phyloP scores from a whole-genome alignment of 2,329 filamentous ascomycete species.

The Sphaerulina populicola region DNA sequence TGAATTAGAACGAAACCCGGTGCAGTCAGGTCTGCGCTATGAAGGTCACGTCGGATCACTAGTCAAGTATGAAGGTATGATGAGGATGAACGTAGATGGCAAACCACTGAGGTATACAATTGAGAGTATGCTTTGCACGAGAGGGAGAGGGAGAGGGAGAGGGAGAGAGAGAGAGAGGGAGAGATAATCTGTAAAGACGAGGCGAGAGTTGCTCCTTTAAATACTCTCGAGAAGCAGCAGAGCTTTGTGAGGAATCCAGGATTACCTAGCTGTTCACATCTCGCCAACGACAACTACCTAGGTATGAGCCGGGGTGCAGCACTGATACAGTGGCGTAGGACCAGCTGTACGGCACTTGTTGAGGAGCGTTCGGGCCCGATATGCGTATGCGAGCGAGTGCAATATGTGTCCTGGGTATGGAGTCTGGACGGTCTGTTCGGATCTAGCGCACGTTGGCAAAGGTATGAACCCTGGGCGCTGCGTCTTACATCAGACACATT shows the following conservation, averaged over 20 bases:
- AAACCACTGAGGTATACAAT: background rate
- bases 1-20: background rate
- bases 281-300: background rate
- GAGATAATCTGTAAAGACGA: background rate
- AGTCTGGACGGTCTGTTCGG: background rate
- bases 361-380: background rate
- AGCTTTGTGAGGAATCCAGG: background rate
- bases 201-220: background rate
- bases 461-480: background rate
- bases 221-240: background rate
- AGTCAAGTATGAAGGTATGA: background rate
- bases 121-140: background rate
- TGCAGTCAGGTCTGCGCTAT: background rate
- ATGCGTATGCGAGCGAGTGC: background rate
- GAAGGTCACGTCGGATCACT: background rate
- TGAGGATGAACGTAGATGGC: background rate
- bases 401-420: background rate
- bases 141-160: background rate
- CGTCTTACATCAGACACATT: background rate
- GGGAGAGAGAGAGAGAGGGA: background rate
- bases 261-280: constrained; percentile 1
- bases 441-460: background rate
- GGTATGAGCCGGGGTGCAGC: background rate
- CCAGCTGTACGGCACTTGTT: background rate
- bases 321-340: background rate